Percentiles rank a stretch among this genome's conserved stretches.
Evolutionary conservation across 2,329 filamentous ascomycete species (phyloP).

Genomic region (Aspergillus fijiensis): DNA sequence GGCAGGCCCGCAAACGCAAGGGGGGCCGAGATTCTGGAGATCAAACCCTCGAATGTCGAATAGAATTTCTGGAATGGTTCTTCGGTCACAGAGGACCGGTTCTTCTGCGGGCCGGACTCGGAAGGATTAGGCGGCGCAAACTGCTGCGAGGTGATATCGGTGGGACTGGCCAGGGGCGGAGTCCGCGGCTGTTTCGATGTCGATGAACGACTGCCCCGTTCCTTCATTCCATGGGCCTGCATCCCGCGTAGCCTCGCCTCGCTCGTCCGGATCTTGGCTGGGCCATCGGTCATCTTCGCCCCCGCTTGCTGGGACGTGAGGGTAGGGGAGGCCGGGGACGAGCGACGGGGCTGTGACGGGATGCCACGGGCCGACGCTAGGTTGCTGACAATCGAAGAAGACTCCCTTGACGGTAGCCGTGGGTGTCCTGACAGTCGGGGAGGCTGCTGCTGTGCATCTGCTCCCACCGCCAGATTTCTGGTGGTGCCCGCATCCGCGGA

Average conservation of each 20-base stretch:
- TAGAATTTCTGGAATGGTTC: conserved; percentile 91
- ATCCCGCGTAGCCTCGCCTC: conserved; percentile 28
- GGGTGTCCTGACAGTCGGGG: conserved; percentile 41
- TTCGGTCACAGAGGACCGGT: conserved; percentile 48
- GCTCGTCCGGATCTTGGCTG: conserved; percentile 41
- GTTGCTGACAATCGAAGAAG: conserved; percentile 84
- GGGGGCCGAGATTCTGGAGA: conserved; percentile 84
- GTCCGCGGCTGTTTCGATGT: conserved; percentile 35
- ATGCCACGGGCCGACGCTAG: conserved; percentile 84
- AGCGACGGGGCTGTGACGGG: conserved; percentile 53
- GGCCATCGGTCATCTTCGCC: conserved; percentile 63
- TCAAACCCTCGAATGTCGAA: conserved; percentile 81
- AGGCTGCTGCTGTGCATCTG: conserved; percentile 37
- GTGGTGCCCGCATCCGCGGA: conserved; percentile 18
- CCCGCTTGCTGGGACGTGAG: conserved; percentile 72
- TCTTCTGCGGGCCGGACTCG: conserved; percentile 24
- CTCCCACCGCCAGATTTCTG: conserved; percentile 27
- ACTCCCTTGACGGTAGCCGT: conserved; percentile 62
- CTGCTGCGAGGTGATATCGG: conserved; percentile 37
- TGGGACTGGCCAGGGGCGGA: conserved; percentile 34
- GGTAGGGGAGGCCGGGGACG: conserved; percentile 68
- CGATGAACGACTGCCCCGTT: conserved; percentile 25
- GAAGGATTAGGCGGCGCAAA: conserved; percentile 30
- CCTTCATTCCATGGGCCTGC: conserved; percentile 23
- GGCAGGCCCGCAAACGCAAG: conserved; percentile 91